Conservation (phyloP, 306 rosid species). For the Ormosia emarginata region DNA sequence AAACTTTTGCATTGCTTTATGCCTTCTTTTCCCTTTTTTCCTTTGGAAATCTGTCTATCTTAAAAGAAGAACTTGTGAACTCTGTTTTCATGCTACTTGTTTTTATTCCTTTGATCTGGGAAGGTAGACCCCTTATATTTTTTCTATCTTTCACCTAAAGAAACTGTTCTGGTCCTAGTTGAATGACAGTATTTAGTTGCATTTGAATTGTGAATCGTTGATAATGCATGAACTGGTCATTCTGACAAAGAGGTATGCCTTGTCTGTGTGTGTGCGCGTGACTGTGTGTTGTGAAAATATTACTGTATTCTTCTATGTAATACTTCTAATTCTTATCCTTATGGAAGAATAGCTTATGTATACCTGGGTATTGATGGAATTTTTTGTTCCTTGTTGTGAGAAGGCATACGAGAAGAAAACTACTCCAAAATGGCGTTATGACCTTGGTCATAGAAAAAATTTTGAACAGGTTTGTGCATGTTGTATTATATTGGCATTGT, state of each 20-base stretch:
- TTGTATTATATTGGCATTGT: neutral
- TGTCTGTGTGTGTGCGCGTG: neutral
- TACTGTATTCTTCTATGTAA: neutral
- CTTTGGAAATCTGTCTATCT: neutral
- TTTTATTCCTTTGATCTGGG: neutral
- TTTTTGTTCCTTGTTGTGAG: conserved; percentile 8
- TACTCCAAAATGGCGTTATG: conserved; percentile 94
- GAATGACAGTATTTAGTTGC: neutral
- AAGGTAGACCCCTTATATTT: neutral
- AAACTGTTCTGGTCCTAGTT: neutral
- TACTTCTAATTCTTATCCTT: neutral
- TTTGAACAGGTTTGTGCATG: conserved; percentile 84
- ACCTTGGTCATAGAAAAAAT: conserved; percentile 89
- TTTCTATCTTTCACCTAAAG: neutral
- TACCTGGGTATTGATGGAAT: conserved; percentile 27
- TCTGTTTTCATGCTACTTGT: neutral
- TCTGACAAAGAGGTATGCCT: neutral
- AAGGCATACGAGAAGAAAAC: conserved; percentile 99
- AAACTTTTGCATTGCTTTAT: neutral
- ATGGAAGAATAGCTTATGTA: neutral
- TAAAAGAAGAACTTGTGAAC: neutral
- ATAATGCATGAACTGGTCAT: neutral
- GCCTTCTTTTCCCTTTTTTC: neutral
- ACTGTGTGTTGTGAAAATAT: neutral
- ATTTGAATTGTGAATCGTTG: conserved; percentile 7